phyloP scores from a whole-genome alignment of 495 filamentous ascomycete genomes.

The Tuber magnatum region DNA sequence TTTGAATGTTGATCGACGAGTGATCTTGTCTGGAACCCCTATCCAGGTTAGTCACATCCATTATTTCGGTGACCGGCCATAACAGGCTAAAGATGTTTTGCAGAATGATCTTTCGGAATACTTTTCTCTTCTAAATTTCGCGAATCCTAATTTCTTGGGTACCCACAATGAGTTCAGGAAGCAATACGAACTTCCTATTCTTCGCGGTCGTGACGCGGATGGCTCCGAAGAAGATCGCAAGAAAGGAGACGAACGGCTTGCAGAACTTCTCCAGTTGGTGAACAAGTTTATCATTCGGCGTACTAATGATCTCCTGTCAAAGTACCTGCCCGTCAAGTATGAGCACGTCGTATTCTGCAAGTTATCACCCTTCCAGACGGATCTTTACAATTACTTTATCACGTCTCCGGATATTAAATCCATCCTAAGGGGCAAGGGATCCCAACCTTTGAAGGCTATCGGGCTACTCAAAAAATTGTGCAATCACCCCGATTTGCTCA shows the following conservation, averaged over 20 bases:
- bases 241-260: conserved; percentile 75
- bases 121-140: conserved; percentile 92
- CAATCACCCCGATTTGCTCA: conserved; percentile 93
- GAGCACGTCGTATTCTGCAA: conserved; percentile 99
- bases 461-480: conserved; percentile 95
- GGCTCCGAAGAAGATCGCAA: conserved; percentile 75
- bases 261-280: conserved; percentile 73
- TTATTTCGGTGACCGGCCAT: neutral
- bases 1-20: conserved; percentile 80
- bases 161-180: conserved; percentile 90
- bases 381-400: conserved; percentile 94
- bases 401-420: conserved; percentile 90
- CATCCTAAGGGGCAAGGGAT: conserved; percentile 86
- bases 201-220: conserved; percentile 83
- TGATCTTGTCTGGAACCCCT: conserved; percentile 93
- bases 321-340: conserved; percentile 98
- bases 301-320: conserved; percentile 95
- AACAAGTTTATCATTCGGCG: conserved; percentile 99
- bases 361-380: conserved; percentile 81
- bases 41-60: conserved; percentile 54
- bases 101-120: conserved; percentile 91
- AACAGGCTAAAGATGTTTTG: neutral
- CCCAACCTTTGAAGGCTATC: conserved; percentile 93
- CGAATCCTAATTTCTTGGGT: conserved; percentile 86
- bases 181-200: conserved; percentile 84